Evolutionary conservation across 2,329 filamentous ascomycete genomes (phyloP).

Genomic region (Exutisphaerella laricina): DNA sequence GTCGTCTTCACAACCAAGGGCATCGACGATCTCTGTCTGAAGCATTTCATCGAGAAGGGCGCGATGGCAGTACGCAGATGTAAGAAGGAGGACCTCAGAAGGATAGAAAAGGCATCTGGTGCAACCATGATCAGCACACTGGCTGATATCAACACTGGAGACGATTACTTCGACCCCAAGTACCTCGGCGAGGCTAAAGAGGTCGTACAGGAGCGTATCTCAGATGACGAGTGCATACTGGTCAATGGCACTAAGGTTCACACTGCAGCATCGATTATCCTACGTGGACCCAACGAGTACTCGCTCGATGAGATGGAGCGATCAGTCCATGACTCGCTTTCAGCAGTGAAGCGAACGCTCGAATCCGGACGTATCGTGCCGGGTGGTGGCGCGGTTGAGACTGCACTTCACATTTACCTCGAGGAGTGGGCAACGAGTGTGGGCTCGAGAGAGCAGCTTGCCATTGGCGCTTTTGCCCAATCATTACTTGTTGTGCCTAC

Average conservation of each 20-base stretch:
- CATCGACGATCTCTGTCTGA: slow-evolving; percentile 92
- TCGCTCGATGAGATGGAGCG: slow-evolving; percentile 99
- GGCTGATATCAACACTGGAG: slow-evolving; percentile 84
- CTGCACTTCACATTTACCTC: slow-evolving; percentile 97
- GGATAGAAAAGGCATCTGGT: slow-evolving; percentile 93
- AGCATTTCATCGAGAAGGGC: slow-evolving; percentile 88
- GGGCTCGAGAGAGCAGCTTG: slow-evolving; percentile 90
- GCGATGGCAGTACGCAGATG: slow-evolving; percentile 94
- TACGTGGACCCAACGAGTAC: slow-evolving; percentile 93
- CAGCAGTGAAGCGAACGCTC: slow-evolving; percentile 91
- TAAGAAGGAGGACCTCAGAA: slow-evolving; percentile 96
- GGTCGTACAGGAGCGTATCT: slow-evolving; percentile 96
- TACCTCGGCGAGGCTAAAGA: slow-evolving; percentile 89
- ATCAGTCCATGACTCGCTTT: slow-evolving; percentile 93
- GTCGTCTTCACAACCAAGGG: slow-evolving; percentile 97
- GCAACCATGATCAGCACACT: slow-evolving; percentile 88
- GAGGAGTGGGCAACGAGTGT: slow-evolving; percentile 98
- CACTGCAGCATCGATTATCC: slow-evolving; percentile 90
- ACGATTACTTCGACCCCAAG: slow-evolving; percentile 90
- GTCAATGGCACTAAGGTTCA: slow-evolving; percentile 93
- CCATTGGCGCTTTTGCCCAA: slow-evolving; percentile 95
- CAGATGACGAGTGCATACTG: slow-evolving; percentile 96
- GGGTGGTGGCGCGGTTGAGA: slow-evolving; percentile 93
- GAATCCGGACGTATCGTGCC: slow-evolving; percentile 97
- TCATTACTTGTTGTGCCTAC: slow-evolving; percentile 92